Conservation (phyloP, 345 rosid species). For the Mangifera indica region DNA sequence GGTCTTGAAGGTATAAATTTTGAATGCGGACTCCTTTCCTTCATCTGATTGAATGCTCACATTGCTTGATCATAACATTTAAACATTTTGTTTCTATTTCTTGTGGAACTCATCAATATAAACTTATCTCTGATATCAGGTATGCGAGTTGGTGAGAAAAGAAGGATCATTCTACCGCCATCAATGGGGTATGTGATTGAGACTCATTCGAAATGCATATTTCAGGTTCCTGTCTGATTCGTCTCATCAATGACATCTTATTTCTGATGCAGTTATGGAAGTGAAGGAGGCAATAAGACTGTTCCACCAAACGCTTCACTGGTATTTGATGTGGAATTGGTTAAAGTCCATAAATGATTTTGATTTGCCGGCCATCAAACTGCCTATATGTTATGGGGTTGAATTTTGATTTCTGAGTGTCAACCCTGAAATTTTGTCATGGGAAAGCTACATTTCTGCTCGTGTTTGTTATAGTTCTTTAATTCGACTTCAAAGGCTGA, state of each 20-base stretch:
- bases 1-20: conserved; percentile 57
- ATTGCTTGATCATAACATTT: background rate
- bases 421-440: background rate
- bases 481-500: background rate
- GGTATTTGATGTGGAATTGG: conserved; percentile 65
- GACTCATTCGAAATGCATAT: background rate
- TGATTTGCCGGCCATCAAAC: background rate
- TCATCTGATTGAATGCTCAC: background rate
- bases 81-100: background rate
- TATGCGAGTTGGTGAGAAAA: conserved; percentile 81
- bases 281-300: conserved; percentile 37
- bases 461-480: background rate
- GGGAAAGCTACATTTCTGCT: background rate
- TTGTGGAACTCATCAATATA: background rate
- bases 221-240: background rate
- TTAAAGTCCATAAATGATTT: conserved; percentile 43
- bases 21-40: background rate
- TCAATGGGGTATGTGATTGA: conserved; percentile 59
- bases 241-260: background rate
- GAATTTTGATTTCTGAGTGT: conserved; percentile 2
- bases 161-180: conserved; percentile 78
- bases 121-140: conserved; percentile 36
- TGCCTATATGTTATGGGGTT: background rate
- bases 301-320: conserved; percentile 79
- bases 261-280: conserved; percentile 46